phyloP scores from a whole-genome alignment of 805 yeast species.

The Saccharomyces mikatae region DNA sequence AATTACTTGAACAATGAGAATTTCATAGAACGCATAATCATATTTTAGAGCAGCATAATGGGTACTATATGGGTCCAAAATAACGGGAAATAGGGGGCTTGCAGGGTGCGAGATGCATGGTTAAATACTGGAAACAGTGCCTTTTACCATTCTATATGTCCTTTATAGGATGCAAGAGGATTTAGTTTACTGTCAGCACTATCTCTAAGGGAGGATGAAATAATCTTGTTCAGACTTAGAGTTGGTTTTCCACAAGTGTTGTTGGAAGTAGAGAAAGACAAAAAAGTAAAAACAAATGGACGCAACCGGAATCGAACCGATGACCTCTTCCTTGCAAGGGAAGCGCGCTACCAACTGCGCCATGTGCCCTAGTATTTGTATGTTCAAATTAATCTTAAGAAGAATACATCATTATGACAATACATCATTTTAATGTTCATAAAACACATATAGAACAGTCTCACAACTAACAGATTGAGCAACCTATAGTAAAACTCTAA shows the following conservation, averaged over 20 bases:
- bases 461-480: too few relatives aligned
- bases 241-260: background rate
- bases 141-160: background rate
- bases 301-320: conserved; percentile 72
- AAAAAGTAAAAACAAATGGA: conserved; percentile 33
- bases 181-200: background rate
- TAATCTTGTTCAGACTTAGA: background rate
- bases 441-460: too few relatives aligned
- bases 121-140: background rate
- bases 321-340: conserved; percentile 74
- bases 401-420: too few relatives aligned
- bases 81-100: too few relatives aligned
- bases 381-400: too few relatives aligned
- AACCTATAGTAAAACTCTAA: too few relatives aligned
- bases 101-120: background rate
- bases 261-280: background rate
- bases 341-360: conserved; percentile 77
- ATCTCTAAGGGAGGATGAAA: background rate
- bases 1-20: background rate
- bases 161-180: too few relatives aligned
- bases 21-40: background rate
- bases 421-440: too few relatives aligned
- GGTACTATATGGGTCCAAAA: background rate
- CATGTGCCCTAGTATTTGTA: conserved; percentile 32
- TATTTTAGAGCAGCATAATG: background rate